Evolutionary conservation across 805 yeast genomes (phyloP), one percentile per base, ranked within the genome.

Genomic region (Saccharomycodes ludwigii): DNA sequence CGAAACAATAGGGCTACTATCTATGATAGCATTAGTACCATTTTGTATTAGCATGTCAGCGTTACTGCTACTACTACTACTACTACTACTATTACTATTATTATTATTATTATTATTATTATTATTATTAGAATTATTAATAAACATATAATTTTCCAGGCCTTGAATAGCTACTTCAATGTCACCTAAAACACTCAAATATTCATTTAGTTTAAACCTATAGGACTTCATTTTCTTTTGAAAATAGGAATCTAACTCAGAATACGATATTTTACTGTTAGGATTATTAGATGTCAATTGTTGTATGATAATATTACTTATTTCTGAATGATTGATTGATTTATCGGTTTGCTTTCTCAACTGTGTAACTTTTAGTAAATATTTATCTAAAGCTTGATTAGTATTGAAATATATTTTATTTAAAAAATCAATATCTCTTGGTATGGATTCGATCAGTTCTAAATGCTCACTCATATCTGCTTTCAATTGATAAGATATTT

Each of bases 131-230:
- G 30, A 33, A 9, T 22, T n/a, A 14, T 22, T 8, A 6, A 8
- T n/a, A 23, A 50, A 40, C 10, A 59, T 41, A 14, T 71, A 71
- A 29, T 58, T 59, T 33, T 72, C 76, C 24, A 76, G 60, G 30
- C 80, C 84, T 34, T 65, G 67, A 8, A 78, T 68, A 2, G 81
- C 68, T 21, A 61, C 61, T 44, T 77, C 85, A 42, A 77, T 76
- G 36, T 68, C 76, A 6, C 53, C 35, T 4, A 61, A 39, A 3
- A 63, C 61, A 21, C 58, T 60, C 30, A 64, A 59, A 42, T 68
- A 73, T 40, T 68, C 71, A 38, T 66, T 66, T 28, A 72, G 57
- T 44, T 66, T 70, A 33, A 56, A 38, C 31, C 50, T 56, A 39
- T 55, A 62, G 11, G 44, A 31, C 18, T 43, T 54, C 6, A 59